Evolutionary conservation across 495 filamentous ascomycete species (phyloP), one percentile per base, ranked within the genome.

Genomic region (Podospora anserina): DNA sequence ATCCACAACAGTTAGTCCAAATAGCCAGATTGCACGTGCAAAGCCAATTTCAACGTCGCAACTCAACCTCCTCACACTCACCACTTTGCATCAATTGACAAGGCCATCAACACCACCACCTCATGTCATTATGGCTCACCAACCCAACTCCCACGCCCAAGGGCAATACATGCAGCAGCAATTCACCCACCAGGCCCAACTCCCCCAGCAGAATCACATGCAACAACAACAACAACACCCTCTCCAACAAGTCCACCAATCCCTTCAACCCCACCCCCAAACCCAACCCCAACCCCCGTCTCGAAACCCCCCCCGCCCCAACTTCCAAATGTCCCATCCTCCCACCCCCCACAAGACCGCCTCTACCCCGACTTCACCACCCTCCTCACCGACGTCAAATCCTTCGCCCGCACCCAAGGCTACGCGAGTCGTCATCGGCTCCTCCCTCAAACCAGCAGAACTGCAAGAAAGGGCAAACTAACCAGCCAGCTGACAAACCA

Each of bases 241-340:
- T 49, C 59, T 56, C n/a, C 61, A 63, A 16, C 53, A 70, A 7
- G 19, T 34, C 11, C 69, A 63, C 13, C 69, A 65, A 32, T 66
- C 49, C 5, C 66, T 65, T 20, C 69, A 44, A 18, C 39, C 39
- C 39, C 39, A 16, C 4, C 4, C 30, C 30, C 71, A 63, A 5
- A 9, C 18, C 34, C 68, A 61, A 54, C 66, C 34, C 9, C 68
- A 67, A 32, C 60, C n/a, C 7, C 65, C 19, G 9, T 32, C 61
- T n/a, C 67, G 66, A 26, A 60, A 67, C n/a, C 67, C 67, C 3
- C 6, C 55, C 4, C 55, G 76, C 1, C 76, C 75, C 63, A 78
- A 76, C 68, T 77, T 77, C 66, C 75, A 75, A 27, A 77, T 77
- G 71, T 73, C 76, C 16, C 70, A n/a, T 78, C 9, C 71, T 72